These are phyloP conservation scores for Sugiyamaella mastotermitis DNA, from an alignment of 805 yeast genomes.

Conservation along the genomic window DNA sequence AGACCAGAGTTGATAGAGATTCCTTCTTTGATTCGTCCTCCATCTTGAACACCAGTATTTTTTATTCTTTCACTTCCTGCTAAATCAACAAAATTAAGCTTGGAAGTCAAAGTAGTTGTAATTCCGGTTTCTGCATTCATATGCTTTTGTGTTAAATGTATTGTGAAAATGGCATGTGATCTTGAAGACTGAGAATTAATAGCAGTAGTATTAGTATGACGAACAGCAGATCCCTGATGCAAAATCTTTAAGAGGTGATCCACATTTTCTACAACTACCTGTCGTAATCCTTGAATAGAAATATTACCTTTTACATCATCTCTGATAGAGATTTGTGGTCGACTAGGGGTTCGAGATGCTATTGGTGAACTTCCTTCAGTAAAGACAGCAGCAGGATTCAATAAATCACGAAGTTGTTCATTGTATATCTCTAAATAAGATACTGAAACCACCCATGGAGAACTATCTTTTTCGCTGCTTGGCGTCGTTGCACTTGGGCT, in stretches of 20 bases:
- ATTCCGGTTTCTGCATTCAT: slow-evolving; percentile 23
- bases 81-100: slow-evolving; percentile 57
- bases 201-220: slow-evolving; percentile 60
- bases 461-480: background rate
- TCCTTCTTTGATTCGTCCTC: slow-evolving; percentile 52
- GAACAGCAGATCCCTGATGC: slow-evolving; percentile 40
- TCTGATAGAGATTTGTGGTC: slow-evolving; percentile 35
- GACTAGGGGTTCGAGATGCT: background rate
- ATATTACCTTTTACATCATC: slow-evolving; percentile 54
- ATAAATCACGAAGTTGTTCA: slow-evolving; percentile 59
- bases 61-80: slow-evolving; percentile 64
- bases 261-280: slow-evolving; percentile 37
- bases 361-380: background rate
- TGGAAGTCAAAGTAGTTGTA: slow-evolving; percentile 39
- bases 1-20: slow-evolving; percentile 59
- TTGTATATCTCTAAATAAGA: slow-evolving; percentile 66
- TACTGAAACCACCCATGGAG: slow-evolving; percentile 24
- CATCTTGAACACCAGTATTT: slow-evolving; percentile 46
- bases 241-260: slow-evolving; percentile 41
- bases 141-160: slow-evolving; percentile 47
- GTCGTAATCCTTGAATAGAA: slow-evolving; percentile 52
- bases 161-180: slow-evolving; percentile 66
- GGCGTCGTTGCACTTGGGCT: background rate
- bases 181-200: slow-evolving; percentile 65
- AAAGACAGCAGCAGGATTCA: slow-evolving; percentile 25